phyloP scores from a whole-genome alignment of 1,284 basidiomycete genomes.

The Pseudozyma thailandica region DNA sequence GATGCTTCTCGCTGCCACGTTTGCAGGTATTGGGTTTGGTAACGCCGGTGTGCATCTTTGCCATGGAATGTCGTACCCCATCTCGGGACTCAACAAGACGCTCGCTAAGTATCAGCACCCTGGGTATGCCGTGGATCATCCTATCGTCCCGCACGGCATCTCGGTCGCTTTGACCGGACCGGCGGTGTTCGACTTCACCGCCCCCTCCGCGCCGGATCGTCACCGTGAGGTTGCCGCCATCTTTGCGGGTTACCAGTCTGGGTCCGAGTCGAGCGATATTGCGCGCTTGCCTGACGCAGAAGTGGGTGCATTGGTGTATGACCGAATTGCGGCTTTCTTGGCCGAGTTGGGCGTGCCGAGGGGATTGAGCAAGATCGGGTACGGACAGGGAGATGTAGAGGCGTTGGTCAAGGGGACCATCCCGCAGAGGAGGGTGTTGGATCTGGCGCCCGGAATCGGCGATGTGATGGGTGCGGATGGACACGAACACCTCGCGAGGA shows the following conservation, averaged over 20 bases:
- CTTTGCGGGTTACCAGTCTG: slow-evolving; percentile 73
- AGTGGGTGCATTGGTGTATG: slow-evolving; percentile 83
- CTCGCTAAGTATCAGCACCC: slow-evolving; percentile 73
- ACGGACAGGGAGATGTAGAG: slow-evolving; percentile 70
- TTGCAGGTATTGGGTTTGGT: slow-evolving; percentile 92
- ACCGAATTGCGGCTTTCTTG: slow-evolving; percentile 90
- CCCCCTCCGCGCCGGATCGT: slow-evolving; percentile 78
- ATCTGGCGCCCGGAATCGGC: slow-evolving; percentile 60
- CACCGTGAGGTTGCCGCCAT: slow-evolving; percentile 88
- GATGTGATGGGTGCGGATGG: slow-evolving; percentile 75
- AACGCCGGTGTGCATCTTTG: slow-evolving; percentile 80
- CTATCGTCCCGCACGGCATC: slow-evolving; percentile 83
- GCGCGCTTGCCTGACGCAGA: slow-evolving; percentile 81
- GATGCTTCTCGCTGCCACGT: slow-evolving; percentile 77
- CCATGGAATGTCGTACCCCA: slow-evolving; percentile 61
- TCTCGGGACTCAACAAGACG: slow-evolving; percentile 85
- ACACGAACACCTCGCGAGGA: slow-evolving; percentile 56
- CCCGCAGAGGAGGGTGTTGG: slow-evolving; percentile 85
- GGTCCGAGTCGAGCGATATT: slow-evolving; percentile 41
- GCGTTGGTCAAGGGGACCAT: slow-evolving; percentile 84
- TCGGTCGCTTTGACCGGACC: slow-evolving; percentile 53
- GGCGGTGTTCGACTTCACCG: slow-evolving; percentile 60
- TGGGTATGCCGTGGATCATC: slow-evolving; percentile 76
- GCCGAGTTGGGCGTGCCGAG: slow-evolving; percentile 86
- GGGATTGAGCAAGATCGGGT: slow-evolving; percentile 86